phyloP scores from a whole-genome alignment of 2,329 filamentous ascomycete genomes.

The Pestalotiopsis sp. region DNA sequence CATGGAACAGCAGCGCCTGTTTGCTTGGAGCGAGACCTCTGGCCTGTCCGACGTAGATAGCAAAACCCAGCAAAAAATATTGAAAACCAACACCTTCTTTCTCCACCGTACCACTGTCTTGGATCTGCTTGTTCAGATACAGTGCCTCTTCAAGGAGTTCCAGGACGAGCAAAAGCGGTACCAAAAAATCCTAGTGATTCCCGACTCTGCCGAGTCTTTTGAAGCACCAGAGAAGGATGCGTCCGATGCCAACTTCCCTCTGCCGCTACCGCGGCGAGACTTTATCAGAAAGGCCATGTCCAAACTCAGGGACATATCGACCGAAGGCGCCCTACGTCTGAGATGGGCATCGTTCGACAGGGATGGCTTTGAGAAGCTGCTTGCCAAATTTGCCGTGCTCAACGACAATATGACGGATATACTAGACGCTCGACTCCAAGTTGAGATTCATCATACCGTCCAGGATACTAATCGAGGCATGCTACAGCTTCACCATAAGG shows the following conservation, averaged over 20 bases:
- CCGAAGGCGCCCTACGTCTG: conserved; percentile 35
- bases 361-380: conserved; percentile 44
- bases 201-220: conserved; percentile 37
- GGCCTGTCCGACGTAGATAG: conserved; percentile 47
- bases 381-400: conserved; percentile 44
- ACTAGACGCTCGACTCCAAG: conserved; percentile 47
- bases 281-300: conserved; percentile 49
- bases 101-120: conserved; percentile 52
- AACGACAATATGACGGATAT: conserved; percentile 53
- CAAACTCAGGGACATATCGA: conserved; percentile 38
- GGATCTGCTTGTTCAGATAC: conserved; percentile 49
- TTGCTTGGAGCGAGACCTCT: conserved; percentile 52
- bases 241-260: conserved; percentile 45
- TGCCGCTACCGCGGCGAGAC: conserved; percentile 40
- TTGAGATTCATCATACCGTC: conserved; percentile 49
- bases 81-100: conserved; percentile 50
- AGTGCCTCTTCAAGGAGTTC: conserved; percentile 50
- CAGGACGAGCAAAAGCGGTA: conserved; percentile 43
- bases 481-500: conserved; percentile 48
- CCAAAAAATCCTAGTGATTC: conserved; percentile 35
- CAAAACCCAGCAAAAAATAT: conserved; percentile 42
- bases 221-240: conserved; percentile 46
- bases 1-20: conserved; percentile 53
- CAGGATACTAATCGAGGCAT: conserved; percentile 51
- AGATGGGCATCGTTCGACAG: conserved; percentile 51